Conservation (phyloP, 495 filamentous ascomycete genomes). For the Daldinia childiae region DNA sequence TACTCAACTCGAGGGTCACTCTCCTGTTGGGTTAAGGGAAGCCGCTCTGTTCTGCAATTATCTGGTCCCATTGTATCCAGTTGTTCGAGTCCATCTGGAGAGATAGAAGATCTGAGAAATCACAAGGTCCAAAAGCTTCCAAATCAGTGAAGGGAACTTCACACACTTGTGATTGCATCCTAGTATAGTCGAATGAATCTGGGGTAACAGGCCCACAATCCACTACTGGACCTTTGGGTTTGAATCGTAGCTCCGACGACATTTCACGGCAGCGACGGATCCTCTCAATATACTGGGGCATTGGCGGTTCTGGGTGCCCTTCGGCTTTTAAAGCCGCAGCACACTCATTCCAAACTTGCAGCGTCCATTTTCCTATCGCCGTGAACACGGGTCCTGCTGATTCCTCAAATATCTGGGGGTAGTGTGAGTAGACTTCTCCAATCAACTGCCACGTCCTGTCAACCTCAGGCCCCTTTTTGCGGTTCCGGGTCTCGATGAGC, state of each 20-base stretch:
- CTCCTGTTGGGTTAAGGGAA: not conserved
- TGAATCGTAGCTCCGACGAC: not conserved
- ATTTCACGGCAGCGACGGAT: slow-evolving; percentile 22
- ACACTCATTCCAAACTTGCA: slow-evolving; percentile 43
- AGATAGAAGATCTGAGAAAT: slow-evolving; percentile 21
- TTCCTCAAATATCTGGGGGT: slow-evolving; percentile 39
- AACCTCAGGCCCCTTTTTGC: slow-evolving; percentile 47
- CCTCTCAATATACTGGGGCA: slow-evolving; percentile 26
- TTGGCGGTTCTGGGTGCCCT: slow-evolving; percentile 25
- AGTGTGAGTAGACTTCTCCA: slow-evolving; percentile 40
- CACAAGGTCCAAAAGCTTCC: slow-evolving; percentile 6
- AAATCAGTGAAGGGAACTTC: not conserved
- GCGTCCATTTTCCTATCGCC: slow-evolving; percentile 45
- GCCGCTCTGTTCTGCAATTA: slow-evolving; percentile 18
- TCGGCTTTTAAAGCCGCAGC: slow-evolving; percentile 33
- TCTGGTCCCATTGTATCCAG: slow-evolving; percentile 38
- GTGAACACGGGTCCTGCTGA: slow-evolving; percentile 40
- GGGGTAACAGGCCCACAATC: not conserved
- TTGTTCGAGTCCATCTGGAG: slow-evolving; percentile 29
- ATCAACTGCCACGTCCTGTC: slow-evolving; percentile 42
- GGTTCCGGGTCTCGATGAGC: slow-evolving; percentile 48
- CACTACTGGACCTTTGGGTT: not conserved
- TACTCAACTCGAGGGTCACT: not conserved
- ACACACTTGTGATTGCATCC: not conserved
- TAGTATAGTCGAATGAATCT: not conserved